Evolutionary conservation across 495 filamentous ascomycete genomes (phyloP).

Genomic region (Aspergillus panamensis): DNA sequence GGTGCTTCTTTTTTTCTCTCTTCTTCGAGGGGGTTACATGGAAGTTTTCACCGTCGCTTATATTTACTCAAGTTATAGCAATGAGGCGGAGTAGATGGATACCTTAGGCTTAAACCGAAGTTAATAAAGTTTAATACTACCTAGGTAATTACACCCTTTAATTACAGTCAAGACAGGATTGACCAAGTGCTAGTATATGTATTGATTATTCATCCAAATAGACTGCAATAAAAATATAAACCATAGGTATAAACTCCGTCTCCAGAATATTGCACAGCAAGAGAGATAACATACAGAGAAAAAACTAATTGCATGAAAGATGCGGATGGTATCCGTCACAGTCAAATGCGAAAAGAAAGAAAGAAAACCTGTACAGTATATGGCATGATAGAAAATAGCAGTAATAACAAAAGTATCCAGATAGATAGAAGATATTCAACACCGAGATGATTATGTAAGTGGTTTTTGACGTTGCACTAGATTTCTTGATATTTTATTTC

Average conservation of each 20-base stretch:
- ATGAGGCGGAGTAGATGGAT: background rate
- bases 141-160: too few species aligned
- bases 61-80: too few species aligned
- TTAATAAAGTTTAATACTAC: background rate
- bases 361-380: slow-evolving; percentile 1
- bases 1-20: background rate
- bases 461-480: too few species aligned
- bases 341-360: background rate
- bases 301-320: background rate
- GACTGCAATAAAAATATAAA: background rate
- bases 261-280: slow-evolving; percentile 3
- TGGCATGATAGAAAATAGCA: background rate
- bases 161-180: too few species aligned
- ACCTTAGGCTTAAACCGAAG: background rate
- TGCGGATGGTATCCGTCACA: too few species aligned
- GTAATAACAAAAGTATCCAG: background rate
- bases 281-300: background rate
- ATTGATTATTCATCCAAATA: background rate
- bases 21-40: too few species aligned
- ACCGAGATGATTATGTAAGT: slow-evolving; percentile 1
- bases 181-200: too few species aligned
- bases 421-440: slow-evolving; percentile 3
- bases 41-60: background rate
- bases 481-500: too few species aligned
- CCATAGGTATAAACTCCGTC: slow-evolving; percentile 4